phyloP scores from a whole-genome alignment of 2,329 filamentous ascomycete genomes.

The Ophiostoma fasciatum region DNA sequence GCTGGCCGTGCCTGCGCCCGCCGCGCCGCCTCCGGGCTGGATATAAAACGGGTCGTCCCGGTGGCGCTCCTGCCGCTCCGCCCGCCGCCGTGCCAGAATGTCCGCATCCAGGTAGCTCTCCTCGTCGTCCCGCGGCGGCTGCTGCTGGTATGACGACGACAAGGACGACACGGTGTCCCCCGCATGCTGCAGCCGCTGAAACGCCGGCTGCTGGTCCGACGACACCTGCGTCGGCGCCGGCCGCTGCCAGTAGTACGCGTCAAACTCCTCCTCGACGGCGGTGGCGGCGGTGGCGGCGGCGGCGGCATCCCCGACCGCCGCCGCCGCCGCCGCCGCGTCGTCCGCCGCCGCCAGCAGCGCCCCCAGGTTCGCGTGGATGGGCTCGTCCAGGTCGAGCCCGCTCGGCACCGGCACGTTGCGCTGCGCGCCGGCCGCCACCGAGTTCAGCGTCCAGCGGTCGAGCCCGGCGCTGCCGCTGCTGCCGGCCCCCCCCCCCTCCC shows the following conservation, averaged over 20 bases:
- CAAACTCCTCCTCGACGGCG: slow-evolving; percentile 46
- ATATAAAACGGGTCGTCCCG: slow-evolving; percentile 97
- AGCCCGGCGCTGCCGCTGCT: too few relatives aligned
- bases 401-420: slow-evolving; percentile 69
- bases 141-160: slow-evolving; percentile 13
- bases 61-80: slow-evolving; percentile 67
- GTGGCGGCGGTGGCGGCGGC: not conserved
- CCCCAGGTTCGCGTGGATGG: slow-evolving; percentile 64
- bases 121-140: slow-evolving; percentile 25
- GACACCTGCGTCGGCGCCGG: slow-evolving; percentile 35
- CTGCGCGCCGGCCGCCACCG: slow-evolving; percentile 71
- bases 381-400: slow-evolving; percentile 62
- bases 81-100: slow-evolving; percentile 57
- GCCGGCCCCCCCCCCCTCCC: too few relatives aligned
- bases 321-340: slow-evolving; percentile 27
- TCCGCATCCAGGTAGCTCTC: slow-evolving; percentile 58
- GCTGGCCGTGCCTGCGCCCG: slow-evolving; percentile 30
- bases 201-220: slow-evolving; percentile 40
- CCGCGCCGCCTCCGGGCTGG: slow-evolving; percentile 16
- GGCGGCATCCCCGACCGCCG: not conserved
- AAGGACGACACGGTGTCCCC: slow-evolving; percentile 18
- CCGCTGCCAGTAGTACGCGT: slow-evolving; percentile 47
- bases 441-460: slow-evolving; percentile 78
- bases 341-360: slow-evolving; percentile 49
- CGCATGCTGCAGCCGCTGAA: slow-evolving; percentile 33